These are phyloP conservation scores for Amanita bisporigera DNA, from an alignment of 1,284 basidiomycete species.

Conservation along the genomic window DNA sequence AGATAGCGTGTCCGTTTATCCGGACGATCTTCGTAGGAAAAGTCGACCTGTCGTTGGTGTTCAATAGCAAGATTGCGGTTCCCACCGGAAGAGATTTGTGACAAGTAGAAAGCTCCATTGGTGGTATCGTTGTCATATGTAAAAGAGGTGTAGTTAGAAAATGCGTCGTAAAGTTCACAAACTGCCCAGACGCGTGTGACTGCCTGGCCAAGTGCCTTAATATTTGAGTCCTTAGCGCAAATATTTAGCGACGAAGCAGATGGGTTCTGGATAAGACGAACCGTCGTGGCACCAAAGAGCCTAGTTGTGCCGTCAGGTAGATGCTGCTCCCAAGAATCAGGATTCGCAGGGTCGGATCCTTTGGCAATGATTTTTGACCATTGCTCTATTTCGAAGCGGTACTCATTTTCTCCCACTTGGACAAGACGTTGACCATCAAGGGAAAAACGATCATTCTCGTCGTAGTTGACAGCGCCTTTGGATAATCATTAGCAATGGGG, in stretches of 20 bases:
- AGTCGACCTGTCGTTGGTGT: neutral
- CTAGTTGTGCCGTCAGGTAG: neutral
- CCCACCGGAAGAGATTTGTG: neutral
- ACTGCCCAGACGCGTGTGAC: neutral
- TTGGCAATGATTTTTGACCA: neutral
- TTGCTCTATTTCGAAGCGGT: neutral
- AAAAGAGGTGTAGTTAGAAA: neutral
- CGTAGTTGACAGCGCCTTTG: neutral
- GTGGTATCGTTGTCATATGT: neutral
- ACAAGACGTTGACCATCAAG: neutral
- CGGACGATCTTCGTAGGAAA: neutral
- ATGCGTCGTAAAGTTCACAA: neutral
- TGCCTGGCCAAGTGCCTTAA: neutral
- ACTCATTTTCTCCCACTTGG: neutral
- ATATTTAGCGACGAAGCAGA: too few relatives aligned
- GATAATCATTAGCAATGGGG: neutral
- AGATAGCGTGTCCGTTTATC: neutral
- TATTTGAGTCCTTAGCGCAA: neutral
- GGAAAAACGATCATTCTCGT: neutral
- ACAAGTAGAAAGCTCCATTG: neutral
- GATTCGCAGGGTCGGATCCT: neutral
- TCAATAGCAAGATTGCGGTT: neutral
- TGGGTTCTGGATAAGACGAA: neutral
- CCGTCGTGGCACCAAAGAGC: neutral
- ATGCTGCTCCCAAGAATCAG: neutral